These are phyloP conservation scores for Trichoderma cornu-damae DNA, from an alignment of 2,329 filamentous ascomycete species.

Conservation along the genomic window DNA sequence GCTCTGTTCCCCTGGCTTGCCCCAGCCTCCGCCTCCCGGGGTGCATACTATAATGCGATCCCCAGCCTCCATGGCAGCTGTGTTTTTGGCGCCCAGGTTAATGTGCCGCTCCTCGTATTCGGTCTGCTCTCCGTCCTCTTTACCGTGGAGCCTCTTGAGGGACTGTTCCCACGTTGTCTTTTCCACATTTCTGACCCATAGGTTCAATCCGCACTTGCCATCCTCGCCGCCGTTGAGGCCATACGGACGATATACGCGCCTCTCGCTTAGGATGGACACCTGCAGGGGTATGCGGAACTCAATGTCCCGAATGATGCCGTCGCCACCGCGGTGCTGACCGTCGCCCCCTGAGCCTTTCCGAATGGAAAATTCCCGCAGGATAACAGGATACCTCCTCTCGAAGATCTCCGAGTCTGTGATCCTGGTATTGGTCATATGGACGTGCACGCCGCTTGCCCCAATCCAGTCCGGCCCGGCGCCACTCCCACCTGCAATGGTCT, in stretches of 20 bases:
- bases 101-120: constrained; percentile 58
- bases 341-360: constrained; percentile 57
- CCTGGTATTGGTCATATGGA: constrained; percentile 70
- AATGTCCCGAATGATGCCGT: constrained; percentile 71
- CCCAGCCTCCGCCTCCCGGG: constrained; percentile 77
- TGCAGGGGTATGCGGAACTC: constrained; percentile 74
- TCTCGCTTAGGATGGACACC: constrained; percentile 70
- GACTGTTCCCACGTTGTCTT: constrained; percentile 49
- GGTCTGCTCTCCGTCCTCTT: constrained; percentile 28
- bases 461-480: constrained; percentile 59
- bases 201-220: constrained; percentile 71
- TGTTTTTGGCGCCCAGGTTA: constrained; percentile 76
- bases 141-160: constrained; percentile 36
- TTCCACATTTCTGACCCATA: constrained; percentile 75
- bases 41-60: constrained; percentile 74
- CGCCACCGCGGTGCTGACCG: constrained; percentile 64
- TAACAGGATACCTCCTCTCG: constrained; percentile 58
- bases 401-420: constrained; percentile 55
- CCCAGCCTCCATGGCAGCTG: constrained; percentile 67
- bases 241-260: constrained; percentile 64
- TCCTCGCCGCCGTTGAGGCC: constrained; percentile 75
- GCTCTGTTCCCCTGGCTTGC: constrained; percentile 53
- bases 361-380: constrained; percentile 65
- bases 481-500: constrained; percentile 60
- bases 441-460: constrained; percentile 41